phyloP scores from a whole-genome alignment of 352 stramenopile genomes.

The Phytophthora nicotianae region DNA sequence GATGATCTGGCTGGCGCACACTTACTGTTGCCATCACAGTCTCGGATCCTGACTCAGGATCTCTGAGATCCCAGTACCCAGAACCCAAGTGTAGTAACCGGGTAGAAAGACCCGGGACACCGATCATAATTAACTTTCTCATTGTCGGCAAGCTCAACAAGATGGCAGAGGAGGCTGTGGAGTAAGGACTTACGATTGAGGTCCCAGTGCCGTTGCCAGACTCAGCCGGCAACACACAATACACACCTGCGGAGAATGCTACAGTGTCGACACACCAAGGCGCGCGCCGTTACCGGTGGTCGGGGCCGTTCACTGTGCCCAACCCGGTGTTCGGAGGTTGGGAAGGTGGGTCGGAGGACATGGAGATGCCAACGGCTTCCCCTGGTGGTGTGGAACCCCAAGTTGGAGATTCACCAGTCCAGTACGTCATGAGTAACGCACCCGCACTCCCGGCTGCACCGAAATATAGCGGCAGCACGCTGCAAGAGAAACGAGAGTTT shows the following conservation, averaged over 20 bases:
- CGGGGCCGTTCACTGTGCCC: not conserved
- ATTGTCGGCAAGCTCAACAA: not conserved
- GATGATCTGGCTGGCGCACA: too few species aligned
- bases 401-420: not conserved
- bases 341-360: not conserved
- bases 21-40: too few species aligned
- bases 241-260: not conserved
- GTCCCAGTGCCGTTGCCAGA: not conserved
- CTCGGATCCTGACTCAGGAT: too few species aligned
- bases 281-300: not conserved
- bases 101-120: too few species aligned
- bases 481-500: conserved; percentile 5
- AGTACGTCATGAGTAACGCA: not conserved
- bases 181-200: not conserved
- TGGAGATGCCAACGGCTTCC: not conserved
- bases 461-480: conserved; percentile 6
- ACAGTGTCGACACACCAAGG: not conserved
- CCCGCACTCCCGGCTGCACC: not conserved
- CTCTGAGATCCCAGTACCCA: too few species aligned
- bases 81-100: too few species aligned
- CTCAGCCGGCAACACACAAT: not conserved
- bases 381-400: not conserved
- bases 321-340: not conserved
- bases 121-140: not conserved
- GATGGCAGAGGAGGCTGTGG: not conserved